Conservation (phyloP, 352 stramenopile genomes). For the Phytophthora kernoviae region DNA sequence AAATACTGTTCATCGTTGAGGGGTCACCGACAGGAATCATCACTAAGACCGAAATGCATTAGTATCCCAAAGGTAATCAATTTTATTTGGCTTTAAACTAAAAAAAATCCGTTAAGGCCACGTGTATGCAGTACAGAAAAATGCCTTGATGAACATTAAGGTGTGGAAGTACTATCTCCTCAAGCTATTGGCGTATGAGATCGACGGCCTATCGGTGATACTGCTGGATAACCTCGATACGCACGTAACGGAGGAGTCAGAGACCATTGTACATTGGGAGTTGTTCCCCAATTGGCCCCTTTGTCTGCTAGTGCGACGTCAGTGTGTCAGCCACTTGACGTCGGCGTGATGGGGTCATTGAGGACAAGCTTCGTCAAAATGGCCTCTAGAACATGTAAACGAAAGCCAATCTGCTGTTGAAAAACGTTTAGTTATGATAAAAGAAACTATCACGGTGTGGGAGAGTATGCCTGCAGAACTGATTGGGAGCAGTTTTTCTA, state of each 20-base stretch:
- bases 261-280: not conserved
- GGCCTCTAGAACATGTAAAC: not conserved
- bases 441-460: not conserved
- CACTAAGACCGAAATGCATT: not conserved
- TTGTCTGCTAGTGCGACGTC: not conserved
- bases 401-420: no score
- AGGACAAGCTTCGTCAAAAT: slow-evolving; percentile 7
- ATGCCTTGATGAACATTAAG: not conserved
- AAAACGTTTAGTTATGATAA: not conserved
- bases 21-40: not conserved
- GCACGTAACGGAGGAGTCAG: not conserved
- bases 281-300: not conserved
- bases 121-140: not conserved
- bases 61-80: slow-evolving; percentile 1
- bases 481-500: slow-evolving; percentile 1
- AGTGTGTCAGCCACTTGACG: no score
- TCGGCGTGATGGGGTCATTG: slow-evolving; percentile 2
- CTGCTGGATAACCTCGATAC: not conserved
- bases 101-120: no score
- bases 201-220: not conserved
- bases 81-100: slow-evolving; percentile 5
- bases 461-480: not conserved
- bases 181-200: not conserved
- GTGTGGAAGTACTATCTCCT: not conserved
- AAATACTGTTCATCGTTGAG: slow-evolving; percentile 5